phyloP scores from a whole-genome alignment of 441 rosid genomes.

The Euphorbia celastroides region DNA sequence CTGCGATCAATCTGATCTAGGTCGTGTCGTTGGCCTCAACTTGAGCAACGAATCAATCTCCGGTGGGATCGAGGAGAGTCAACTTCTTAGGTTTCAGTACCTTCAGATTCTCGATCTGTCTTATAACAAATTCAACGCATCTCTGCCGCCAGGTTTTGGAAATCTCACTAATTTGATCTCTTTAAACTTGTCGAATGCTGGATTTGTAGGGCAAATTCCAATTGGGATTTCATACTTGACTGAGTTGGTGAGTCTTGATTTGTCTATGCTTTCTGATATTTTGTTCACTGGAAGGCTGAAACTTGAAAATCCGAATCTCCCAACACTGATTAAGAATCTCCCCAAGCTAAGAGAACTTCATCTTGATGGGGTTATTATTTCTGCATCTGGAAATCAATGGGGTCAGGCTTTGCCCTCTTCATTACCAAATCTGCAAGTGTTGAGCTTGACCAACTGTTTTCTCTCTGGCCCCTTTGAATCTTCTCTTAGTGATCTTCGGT shows the following conservation, averaged over 20 bases:
- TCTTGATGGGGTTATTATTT: constrained; percentile 44
- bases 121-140: constrained; percentile 22
- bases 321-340: constrained; percentile 25
- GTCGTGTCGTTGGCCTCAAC: constrained; percentile 31
- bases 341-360: constrained; percentile 19
- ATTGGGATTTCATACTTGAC: constrained; percentile 14
- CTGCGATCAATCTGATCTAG: constrained; percentile 25
- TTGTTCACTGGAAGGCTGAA: constrained; percentile 2
- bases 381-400: constrained; percentile 28
- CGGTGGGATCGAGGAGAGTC: constrained; percentile 17
- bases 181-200: constrained; percentile 27
- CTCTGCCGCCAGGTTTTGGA: constrained; percentile 12
- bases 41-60: constrained; percentile 30
- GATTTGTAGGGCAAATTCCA: constrained; percentile 24
- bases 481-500: constrained; percentile 24
- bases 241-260: constrained; percentile 32
- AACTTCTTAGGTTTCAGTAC: constrained; percentile 28
- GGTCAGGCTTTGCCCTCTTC: constrained; percentile 35
- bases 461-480: constrained; percentile 40
- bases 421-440: constrained; percentile 23
- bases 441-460: constrained; percentile 40
- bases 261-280: constrained; percentile 10
- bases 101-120: constrained; percentile 38
- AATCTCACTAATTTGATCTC: constrained; percentile 13
- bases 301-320: constrained; percentile 32